phyloP scores from a whole-genome alignment of 2,329 filamentous ascomycete genomes.

The Daldinia sp. region DNA sequence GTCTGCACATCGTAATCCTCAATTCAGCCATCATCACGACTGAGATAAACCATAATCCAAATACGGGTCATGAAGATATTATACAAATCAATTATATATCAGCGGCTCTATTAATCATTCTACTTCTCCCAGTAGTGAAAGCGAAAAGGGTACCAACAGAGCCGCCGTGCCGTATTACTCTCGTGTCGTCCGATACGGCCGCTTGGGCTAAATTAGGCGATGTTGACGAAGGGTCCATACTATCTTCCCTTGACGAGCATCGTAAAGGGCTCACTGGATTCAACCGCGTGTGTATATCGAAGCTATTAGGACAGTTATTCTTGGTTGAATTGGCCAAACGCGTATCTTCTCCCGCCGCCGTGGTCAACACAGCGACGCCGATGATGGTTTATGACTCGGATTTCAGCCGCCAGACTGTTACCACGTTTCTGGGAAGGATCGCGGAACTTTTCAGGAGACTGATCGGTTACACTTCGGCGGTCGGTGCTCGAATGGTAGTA shows the following conservation, averaged over 20 bases:
- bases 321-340: slow-evolving; percentile 45
- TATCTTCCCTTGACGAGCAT: slow-evolving; percentile 18
- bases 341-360: slow-evolving; percentile 32
- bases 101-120: slow-evolving; percentile 9
- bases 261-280: slow-evolving; percentile 19
- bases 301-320: slow-evolving; percentile 42
- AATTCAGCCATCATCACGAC: slow-evolving; percentile 45
- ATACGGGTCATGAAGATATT: slow-evolving; percentile 6
- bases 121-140: slow-evolving; percentile 26
- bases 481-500: not conserved
- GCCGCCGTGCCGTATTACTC: slow-evolving; percentile 33
- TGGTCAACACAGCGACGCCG: slow-evolving; percentile 23
- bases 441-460: not conserved
- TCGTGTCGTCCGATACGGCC: slow-evolving; percentile 43
- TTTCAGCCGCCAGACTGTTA: slow-evolving; percentile 5
- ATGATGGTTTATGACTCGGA: slow-evolving; percentile 24
- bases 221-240: not conserved
- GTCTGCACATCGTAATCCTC: slow-evolving; percentile 56
- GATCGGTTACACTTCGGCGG: not conserved
- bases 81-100: slow-evolving; percentile 26
- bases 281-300: slow-evolving; percentile 34
- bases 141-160: slow-evolving; percentile 2
- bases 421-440: not conserved
- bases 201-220: slow-evolving; percentile 36
- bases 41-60: not conserved